These are phyloP conservation scores for Haplographium delicatum DNA, from an alignment of 495 filamentous ascomycete species.

Conservation along the genomic window DNA sequence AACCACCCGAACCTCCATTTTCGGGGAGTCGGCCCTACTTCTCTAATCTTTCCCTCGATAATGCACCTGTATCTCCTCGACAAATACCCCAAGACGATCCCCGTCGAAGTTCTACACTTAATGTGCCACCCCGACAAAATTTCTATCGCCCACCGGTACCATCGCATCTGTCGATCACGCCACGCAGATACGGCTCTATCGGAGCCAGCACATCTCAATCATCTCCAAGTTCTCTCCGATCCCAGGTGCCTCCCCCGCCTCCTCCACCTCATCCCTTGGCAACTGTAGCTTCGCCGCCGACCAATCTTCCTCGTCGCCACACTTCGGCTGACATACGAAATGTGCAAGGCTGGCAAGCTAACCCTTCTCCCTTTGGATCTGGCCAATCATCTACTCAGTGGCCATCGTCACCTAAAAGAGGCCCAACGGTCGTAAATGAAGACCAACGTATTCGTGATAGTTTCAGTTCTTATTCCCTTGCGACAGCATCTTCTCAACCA, in stretches of 20 bases:
- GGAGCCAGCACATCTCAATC: conserved; percentile 56
- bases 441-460: conserved; percentile 80
- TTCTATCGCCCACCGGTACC: conserved; percentile 73
- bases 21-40: conserved; percentile 73
- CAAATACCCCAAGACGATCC: conserved; percentile 83
- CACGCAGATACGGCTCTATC: conserved; percentile 81
- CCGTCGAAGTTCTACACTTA: conserved; percentile 47
- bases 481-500: conserved; percentile 45
- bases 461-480: conserved; percentile 77
- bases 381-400: conserved; percentile 71
- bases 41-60: conserved; percentile 62
- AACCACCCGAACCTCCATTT: conserved; percentile 69
- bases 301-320: conserved; percentile 76
- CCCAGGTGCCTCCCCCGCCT: conserved; percentile 60
- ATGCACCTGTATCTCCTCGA: conserved; percentile 84
- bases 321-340: conserved; percentile 90
- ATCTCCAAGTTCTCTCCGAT: conserved; percentile 68
- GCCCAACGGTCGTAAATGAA: conserved; percentile 45
- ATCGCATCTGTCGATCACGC: conserved; percentile 69
- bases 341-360: conserved; percentile 76
- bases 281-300: conserved; percentile 66
- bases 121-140: conserved; percentile 41
- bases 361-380: conserved; percentile 66
- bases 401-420: conserved; percentile 78
- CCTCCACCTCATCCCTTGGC: conserved; percentile 72